phyloP scores from a whole-genome alignment of 106 monocot species.

The Phalaenopsis equestris region DNA sequence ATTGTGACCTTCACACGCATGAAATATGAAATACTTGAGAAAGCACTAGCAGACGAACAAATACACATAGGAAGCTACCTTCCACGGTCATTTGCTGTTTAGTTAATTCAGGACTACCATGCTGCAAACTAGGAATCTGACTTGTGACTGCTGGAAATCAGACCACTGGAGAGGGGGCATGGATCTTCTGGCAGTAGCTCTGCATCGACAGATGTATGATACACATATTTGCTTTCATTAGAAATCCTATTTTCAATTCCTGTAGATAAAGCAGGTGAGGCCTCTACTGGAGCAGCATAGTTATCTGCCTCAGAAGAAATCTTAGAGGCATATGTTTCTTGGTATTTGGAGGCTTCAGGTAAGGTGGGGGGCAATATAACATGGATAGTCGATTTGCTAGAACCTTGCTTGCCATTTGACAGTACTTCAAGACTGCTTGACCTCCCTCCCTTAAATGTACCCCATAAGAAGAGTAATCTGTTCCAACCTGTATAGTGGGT shows the following conservation, averaged over 20 bases:
- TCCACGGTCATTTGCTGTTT: background rate
- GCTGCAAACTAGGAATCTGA: background rate
- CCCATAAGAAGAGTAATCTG: constrained; percentile 80
- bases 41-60: background rate
- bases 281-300: background rate
- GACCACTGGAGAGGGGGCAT: constrained; percentile 3
- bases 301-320: background rate
- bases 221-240: background rate
- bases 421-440: constrained; percentile 11
- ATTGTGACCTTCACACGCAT: background rate
- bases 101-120: constrained; percentile 5
- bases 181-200: background rate
- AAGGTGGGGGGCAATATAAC: background rate
- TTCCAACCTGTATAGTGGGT: constrained; percentile 41
- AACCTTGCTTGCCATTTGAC: constrained; percentile 10
- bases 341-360: constrained; percentile 7
- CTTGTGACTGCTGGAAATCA: background rate
- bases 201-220: background rate
- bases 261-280: background rate
- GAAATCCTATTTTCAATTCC: constrained; percentile 7
- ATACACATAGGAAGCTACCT: background rate
- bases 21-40: background rate
- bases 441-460: constrained; percentile 54
- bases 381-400: constrained; percentile 12
- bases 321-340: constrained; percentile 13